Percentiles rank a stretch among this genome's conserved stretches.
phyloP scores from a whole-genome alignment of 768 basidiomycete genomes.

The Naganishia antarctica region DNA sequence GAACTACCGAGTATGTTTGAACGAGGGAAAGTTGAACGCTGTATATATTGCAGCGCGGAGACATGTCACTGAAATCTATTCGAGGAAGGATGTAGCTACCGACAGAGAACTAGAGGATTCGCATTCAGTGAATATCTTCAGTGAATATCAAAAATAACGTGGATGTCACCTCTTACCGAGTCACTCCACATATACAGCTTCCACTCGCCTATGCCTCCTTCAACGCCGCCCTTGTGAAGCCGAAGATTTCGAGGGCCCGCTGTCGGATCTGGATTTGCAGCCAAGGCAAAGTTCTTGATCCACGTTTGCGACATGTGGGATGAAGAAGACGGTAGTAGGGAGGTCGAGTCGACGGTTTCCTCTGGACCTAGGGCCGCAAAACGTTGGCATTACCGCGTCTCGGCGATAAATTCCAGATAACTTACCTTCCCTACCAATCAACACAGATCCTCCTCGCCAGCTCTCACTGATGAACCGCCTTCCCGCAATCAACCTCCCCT shows the following conservation, averaged over 20 bases:
- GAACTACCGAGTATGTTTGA: slow-evolving; percentile 15
- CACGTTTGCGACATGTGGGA: slow-evolving; percentile 6
- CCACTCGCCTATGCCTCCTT: slow-evolving; percentile 3
- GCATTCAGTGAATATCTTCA: neutral
- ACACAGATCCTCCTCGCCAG: slow-evolving; percentile 10
- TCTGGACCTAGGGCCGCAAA: neutral
- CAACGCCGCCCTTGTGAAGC: neutral
- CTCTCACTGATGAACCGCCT: slow-evolving; percentile 10
- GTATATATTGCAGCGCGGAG: slow-evolving; percentile 21
- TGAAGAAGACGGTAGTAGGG: slow-evolving; percentile 3
- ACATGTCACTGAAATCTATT: slow-evolving; percentile 8
- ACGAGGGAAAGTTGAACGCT: slow-evolving; percentile 5
- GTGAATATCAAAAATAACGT: neutral
- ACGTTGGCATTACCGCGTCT: neutral
- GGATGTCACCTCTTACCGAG: neutral
- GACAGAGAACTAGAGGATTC: slow-evolving; percentile 18
- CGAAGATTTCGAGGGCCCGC: slow-evolving; percentile 14
- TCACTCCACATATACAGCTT: slow-evolving; percentile 17
- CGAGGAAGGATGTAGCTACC: slow-evolving; percentile 7
- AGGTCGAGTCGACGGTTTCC: slow-evolving; percentile 4
- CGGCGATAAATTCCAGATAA: neutral
- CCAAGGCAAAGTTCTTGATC: slow-evolving; percentile 18
- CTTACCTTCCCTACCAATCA: slow-evolving; percentile 13
- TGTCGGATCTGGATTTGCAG: neutral
- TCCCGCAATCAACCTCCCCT: neutral